Conservation (phyloP, 176 grass and related monocot genomes). For the Musa troglodytarum region DNA sequence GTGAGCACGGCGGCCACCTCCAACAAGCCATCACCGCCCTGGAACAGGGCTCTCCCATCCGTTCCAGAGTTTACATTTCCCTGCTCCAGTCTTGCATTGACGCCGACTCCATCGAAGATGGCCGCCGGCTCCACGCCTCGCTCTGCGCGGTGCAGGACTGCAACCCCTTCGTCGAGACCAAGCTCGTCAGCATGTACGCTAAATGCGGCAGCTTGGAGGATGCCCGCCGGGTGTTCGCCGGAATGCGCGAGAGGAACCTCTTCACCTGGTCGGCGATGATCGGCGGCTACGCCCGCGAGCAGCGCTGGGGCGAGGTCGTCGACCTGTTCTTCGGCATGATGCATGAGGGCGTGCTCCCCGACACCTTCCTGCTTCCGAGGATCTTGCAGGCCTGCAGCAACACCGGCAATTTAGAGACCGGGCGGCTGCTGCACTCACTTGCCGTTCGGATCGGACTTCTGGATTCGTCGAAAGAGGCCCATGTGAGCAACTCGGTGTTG, state of each 20-base stretch:
- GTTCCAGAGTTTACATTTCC: slow-evolving; percentile 24
- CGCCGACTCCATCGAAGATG: slow-evolving; percentile 24
- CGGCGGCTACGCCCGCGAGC: slow-evolving; percentile 31
- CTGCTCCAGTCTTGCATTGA: slow-evolving; percentile 37
- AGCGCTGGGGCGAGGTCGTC: slow-evolving; percentile 34
- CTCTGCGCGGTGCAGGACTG: neutral
- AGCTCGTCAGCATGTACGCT: slow-evolving; percentile 41
- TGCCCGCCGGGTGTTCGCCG: slow-evolving; percentile 43
- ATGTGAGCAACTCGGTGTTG: slow-evolving; percentile 46
- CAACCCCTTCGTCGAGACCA: slow-evolving; percentile 40
- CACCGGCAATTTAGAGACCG: slow-evolving; percentile 23
- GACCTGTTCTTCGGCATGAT: slow-evolving; percentile 35
- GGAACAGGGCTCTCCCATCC: slow-evolving; percentile 12
- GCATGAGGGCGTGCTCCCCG: slow-evolving; percentile 27
- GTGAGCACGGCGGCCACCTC: slow-evolving; percentile 10
- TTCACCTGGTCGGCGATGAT: slow-evolving; percentile 70
- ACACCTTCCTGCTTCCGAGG: slow-evolving; percentile 52
- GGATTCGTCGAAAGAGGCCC: slow-evolving; percentile 20
- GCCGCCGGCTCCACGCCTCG: slow-evolving; percentile 32
- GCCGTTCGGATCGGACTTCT: slow-evolving; percentile 35
- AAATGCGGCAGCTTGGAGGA: slow-evolving; percentile 32
- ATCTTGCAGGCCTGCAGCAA: slow-evolving; percentile 43
- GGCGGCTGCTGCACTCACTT: slow-evolving; percentile 42
- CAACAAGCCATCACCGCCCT: slow-evolving; percentile 32
- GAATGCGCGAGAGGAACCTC: slow-evolving; percentile 44